These are phyloP conservation scores for Orbilia blumenaviensis DNA, from an alignment of 2,329 filamentous ascomycete genomes.

Conservation along the genomic window DNA sequence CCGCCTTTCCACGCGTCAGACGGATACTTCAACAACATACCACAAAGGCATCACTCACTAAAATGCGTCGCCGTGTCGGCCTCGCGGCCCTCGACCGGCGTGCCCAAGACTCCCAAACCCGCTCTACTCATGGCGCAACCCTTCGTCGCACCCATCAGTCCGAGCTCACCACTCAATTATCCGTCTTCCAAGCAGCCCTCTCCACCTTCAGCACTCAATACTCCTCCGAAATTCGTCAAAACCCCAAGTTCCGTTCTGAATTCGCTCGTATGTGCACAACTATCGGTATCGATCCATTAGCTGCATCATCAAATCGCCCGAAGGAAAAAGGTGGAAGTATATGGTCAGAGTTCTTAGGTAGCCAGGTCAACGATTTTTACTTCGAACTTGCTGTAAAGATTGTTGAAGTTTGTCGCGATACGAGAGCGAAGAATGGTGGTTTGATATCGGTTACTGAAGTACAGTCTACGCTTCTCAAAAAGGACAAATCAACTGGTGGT, in stretches of 20 bases:
- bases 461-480: constrained; percentile 75
- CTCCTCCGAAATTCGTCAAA: constrained; percentile 92
- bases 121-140: constrained; percentile 69
- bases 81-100: constrained; percentile 89
- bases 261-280: constrained; percentile 98
- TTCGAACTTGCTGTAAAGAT: constrained; percentile 96
- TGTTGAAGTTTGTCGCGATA: constrained; percentile 89
- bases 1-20: no score
- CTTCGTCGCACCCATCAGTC: constrained; percentile 85
- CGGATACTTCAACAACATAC: no score
- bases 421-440: constrained; percentile 88
- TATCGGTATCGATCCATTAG: constrained; percentile 93
- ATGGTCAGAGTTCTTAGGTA: constrained; percentile 91
- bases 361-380: constrained; percentile 96
- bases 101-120: constrained; percentile 61
- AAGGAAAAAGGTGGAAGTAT: constrained; percentile 70
- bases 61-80: constrained; percentile 79
- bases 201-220: constrained; percentile 96
- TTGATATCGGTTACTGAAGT: constrained; percentile 86
- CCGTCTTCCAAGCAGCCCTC: constrained; percentile 92
- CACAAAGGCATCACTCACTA: constrained; percentile 57
- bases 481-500: constrained; percentile 70
- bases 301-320: constrained; percentile 67
- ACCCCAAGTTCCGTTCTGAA: constrained; percentile 92
- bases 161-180: constrained; percentile 89